Evolutionary conservation across 768 basidiomycete species (phyloP), one percentile per base, ranked within the genome.

Genomic region (Collybia sp.): DNA sequence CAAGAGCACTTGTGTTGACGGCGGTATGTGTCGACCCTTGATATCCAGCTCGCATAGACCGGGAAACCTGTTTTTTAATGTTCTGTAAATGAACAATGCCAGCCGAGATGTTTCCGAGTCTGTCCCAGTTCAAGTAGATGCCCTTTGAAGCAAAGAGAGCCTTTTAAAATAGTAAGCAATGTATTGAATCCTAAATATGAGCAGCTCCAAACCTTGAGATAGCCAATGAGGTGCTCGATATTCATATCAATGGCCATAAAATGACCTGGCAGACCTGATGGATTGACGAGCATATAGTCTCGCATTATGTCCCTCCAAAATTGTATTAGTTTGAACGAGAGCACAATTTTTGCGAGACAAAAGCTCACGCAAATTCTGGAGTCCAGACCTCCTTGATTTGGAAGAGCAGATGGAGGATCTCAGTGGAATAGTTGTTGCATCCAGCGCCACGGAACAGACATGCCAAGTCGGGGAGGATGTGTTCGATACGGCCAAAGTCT

Each of bases 51-150:
- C 43, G 51, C 5, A 68, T 30, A 0, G 58, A 54, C 11, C 10
- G n/a, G 0, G 49, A 38, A 2, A 68, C 58, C 12, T 57, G 55
- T 35, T 64, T 62, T 20, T 63, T 61, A 34, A 70, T 52, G 0
- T 6, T 20, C n/a, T 64, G 57, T 0, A 72, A 45, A 8, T 59
- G 52, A 3, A 59, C 49, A 0, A 68, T 44, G 0, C 46, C 44
- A 0, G 67, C 64, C 0, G 65, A 66, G 13, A 69, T 64, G 13
- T 69, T 46, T 0, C 61, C 65, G 0, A 68, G 48, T 0, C 51
- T 39, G 19, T 68, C 62, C 66, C 69, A 71, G 2, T 47, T 57
- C 0, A 56, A 46, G 33, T 60, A 58, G 0, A 69, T 17, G 0
- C 66, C 69, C 36, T 70, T 69, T 5, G 59, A 34, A 32, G 58